Percentiles rank a stretch among this genome's conserved stretches.
phyloP scores from a whole-genome alignment of 768 basidiomycete genomes.

The Clavaria fumosa region DNA sequence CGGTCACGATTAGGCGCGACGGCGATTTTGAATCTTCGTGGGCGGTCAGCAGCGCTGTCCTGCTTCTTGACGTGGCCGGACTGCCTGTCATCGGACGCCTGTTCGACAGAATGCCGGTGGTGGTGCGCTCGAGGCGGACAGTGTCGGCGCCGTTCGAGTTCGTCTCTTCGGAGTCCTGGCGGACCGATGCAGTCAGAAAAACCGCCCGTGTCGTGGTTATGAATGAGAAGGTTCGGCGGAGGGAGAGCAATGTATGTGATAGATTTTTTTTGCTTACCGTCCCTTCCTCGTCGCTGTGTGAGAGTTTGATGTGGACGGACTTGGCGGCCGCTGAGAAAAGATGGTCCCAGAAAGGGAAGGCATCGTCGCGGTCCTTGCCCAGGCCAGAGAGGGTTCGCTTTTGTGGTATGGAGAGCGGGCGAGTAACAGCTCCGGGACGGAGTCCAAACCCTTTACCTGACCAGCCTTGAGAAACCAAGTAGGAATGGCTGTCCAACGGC shows the following conservation, averaged over 20 bases:
- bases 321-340: constrained; percentile 73
- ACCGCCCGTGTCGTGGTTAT: no score
- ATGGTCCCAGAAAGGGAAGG: constrained; percentile 97
- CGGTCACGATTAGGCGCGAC: constrained; percentile 33
- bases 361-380: constrained; percentile 88
- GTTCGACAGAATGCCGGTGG: constrained; percentile 11
- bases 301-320: constrained; percentile 59
- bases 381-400: constrained; percentile 79
- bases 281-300: constrained; percentile 24
- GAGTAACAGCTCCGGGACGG: constrained; percentile 63
- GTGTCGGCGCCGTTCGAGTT: no score
- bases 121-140: constrained; percentile 28
- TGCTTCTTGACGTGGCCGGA: background rate
- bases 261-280: constrained; percentile 6
- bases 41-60: background rate
- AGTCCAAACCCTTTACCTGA: constrained; percentile 72
- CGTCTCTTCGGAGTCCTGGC: background rate
- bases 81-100: constrained; percentile 16
- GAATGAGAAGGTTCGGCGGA: no score
- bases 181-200: background rate
- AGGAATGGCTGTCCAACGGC: constrained; percentile 58
- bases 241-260: constrained; percentile 27
- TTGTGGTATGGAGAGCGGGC: constrained; percentile 64
- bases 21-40: no score
- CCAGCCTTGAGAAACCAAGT: constrained; percentile 79